These are phyloP conservation scores for Oehlia diaphana DNA, from an alignment of 192 early-diverging fungal genomes.

Conservation along the genomic window DNA sequence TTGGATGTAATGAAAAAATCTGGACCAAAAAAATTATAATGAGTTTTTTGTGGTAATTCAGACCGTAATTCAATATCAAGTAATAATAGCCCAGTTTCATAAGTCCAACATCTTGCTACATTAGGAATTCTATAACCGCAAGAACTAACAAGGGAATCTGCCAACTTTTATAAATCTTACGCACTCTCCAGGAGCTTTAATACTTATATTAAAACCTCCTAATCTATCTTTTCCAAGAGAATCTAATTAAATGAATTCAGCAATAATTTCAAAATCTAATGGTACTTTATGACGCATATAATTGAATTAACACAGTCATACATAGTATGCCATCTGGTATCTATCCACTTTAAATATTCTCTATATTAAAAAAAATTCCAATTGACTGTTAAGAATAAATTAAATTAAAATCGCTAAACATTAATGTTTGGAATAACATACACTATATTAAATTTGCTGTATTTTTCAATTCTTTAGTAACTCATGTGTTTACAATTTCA, in stretches of 20 bases:
- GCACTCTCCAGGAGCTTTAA: slow-evolving; percentile 74
- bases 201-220: slow-evolving; percentile 55
- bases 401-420: too few relatives aligned
- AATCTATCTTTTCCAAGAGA: slow-evolving; percentile 57
- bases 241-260: slow-evolving; percentile 18
- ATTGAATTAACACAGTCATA: too few relatives aligned
- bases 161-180: slow-evolving; percentile 80
- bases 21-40: slow-evolving; percentile 82
- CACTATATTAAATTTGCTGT: too few relatives aligned
- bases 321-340: too few relatives aligned
- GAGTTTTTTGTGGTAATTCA: slow-evolving; percentile 70
- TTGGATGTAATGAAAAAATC: slow-evolving; percentile 86
- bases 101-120: slow-evolving; percentile 94
- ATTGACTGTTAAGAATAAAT: too few relatives aligned
- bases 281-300: too few relatives aligned
- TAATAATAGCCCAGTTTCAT: slow-evolving; percentile 79
- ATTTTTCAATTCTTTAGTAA: too few relatives aligned
- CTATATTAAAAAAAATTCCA: too few relatives aligned
- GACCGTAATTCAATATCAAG: slow-evolving; percentile 72
- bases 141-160: slow-evolving; percentile 40
- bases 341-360: too few relatives aligned
- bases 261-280: too few relatives aligned
- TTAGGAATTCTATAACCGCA: slow-evolving; percentile 86
- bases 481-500: too few relatives aligned
- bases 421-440: too few relatives aligned